Percentiles rank a stretch among this genome's conserved stretches.
Evolutionary conservation across 768 basidiomycete genomes (phyloP).

Genomic region (Mycena rosella): DNA sequence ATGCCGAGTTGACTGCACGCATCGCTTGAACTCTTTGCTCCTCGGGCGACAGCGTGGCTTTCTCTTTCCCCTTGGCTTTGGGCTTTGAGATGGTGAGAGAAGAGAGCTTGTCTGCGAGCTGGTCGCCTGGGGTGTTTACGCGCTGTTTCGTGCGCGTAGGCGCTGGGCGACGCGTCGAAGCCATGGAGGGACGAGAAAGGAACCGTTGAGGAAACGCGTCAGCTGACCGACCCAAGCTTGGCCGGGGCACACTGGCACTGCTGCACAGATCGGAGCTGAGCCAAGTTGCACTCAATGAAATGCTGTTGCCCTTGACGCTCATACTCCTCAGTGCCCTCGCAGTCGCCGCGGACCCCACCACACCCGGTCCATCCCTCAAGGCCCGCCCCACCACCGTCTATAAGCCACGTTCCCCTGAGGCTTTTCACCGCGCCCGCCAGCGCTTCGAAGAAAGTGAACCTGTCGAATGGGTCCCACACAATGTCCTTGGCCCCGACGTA

Average conservation of each 20-base stretch:
- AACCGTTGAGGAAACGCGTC: no score
- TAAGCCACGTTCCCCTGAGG: slow-evolving; percentile 66
- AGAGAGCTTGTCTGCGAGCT: slow-evolving; percentile 24
- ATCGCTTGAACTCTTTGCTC: slow-evolving; percentile 62
- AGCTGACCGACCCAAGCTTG: no score
- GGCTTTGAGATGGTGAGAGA: slow-evolving; percentile 31
- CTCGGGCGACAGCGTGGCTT: slow-evolving; percentile 43
- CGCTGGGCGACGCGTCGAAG: slow-evolving; percentile 34
- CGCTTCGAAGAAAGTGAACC: slow-evolving; percentile 65
- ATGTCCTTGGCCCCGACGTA: slow-evolving; percentile 82
- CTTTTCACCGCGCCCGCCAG: slow-evolving; percentile 64
- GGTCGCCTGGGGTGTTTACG: slow-evolving; percentile 22
- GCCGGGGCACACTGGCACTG: no score
- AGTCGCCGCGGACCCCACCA: slow-evolving; percentile 13
- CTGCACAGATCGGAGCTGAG: no score
- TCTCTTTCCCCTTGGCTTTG: slow-evolving; percentile 31
- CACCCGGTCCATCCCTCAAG: slow-evolving; percentile 45
- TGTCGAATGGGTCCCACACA: slow-evolving; percentile 76
- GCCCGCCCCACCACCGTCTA: slow-evolving; percentile 70
- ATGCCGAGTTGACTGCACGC: slow-evolving; percentile 72
- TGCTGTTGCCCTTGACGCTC: slow-evolving; percentile 17
- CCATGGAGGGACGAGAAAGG: slow-evolving; percentile 1
- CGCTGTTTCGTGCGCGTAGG: slow-evolving; percentile 28
- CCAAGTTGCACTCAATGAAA: slow-evolving; percentile 8
- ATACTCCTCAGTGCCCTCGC: slow-evolving; percentile 7